A percentile compares a stretch with the other conserved stretches of the same genome.
Evolutionary conservation across 768 basidiomycete genomes (phyloP).

Genomic region (Amanita jacksonii): DNA sequence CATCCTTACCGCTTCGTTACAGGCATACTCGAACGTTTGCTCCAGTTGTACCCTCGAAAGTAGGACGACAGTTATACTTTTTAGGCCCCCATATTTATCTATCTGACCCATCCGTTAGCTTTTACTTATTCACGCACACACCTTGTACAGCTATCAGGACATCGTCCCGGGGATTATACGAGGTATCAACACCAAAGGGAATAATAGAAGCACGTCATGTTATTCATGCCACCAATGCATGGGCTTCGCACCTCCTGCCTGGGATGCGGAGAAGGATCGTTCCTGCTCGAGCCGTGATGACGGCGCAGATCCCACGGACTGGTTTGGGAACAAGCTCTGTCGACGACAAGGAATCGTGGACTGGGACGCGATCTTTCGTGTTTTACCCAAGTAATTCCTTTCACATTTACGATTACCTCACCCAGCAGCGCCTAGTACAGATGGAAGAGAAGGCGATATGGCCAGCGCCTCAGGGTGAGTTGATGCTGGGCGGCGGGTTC

Average conservation of each 20-base stretch:
- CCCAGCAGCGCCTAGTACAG: conserved; percentile 36
- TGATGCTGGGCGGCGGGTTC: conserved; percentile 64
- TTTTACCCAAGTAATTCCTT: conserved; percentile 36
- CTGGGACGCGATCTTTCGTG: conserved; percentile 46
- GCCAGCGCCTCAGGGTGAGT: conserved; percentile 28
- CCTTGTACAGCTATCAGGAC: conserved; percentile 46
- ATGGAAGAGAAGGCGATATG: conserved; percentile 5
- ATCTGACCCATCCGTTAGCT: too few relatives aligned
- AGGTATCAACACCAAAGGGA: conserved; percentile 54
- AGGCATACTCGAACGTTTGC: conserved; percentile 41
- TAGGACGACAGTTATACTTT: too few relatives aligned
- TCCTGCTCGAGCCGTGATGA: conserved; percentile 52
- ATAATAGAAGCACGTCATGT: conserved; percentile 48
- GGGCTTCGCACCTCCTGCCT: conserved; percentile 62
- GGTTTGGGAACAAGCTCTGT: conserved; percentile 15
- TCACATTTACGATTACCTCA: conserved; percentile 58
- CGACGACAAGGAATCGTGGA: conserved; percentile 15
- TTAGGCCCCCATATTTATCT: too few relatives aligned
- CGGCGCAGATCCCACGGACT: conserved; percentile 48
- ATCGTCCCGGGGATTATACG: conserved; percentile 28
- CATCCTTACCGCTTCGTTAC: conserved; percentile 68
- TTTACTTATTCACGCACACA: conserved; percentile 49
- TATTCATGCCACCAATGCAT: conserved; percentile 81
- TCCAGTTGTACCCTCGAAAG: conserved; percentile 39
- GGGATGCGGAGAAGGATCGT: conserved; percentile 54